phyloP scores from a whole-genome alignment of 768 basidiomycete genomes.

The Leccinum variicolor region DNA sequence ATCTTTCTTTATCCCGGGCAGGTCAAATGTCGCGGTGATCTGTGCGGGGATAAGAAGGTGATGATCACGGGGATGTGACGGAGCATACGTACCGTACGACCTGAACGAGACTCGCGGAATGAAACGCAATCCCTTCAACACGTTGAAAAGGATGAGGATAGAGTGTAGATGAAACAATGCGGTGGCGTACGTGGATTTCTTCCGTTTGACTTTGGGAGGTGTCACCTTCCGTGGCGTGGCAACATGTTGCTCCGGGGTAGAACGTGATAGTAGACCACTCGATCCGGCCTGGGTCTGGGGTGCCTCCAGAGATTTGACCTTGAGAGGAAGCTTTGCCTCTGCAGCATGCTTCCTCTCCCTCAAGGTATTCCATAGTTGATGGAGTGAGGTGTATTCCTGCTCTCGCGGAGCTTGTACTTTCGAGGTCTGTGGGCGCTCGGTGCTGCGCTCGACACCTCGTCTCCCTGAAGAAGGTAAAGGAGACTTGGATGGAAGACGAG shows the following conservation, averaged over 20 bases:
- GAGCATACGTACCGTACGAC: slow-evolving; percentile 43
- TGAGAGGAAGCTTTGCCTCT: slow-evolving; percentile 66
- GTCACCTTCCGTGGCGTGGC: slow-evolving; percentile 24
- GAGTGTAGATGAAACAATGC: slow-evolving; percentile 3
- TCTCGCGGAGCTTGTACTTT: slow-evolving; percentile 16
- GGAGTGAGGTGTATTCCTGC: slow-evolving; percentile 37
- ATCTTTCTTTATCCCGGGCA: slow-evolving; percentile 66
- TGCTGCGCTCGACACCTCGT: slow-evolving; percentile 14
- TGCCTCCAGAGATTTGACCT: slow-evolving; percentile 64
- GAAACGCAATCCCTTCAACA: slow-evolving; percentile 47
- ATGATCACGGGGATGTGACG: slow-evolving; percentile 11
- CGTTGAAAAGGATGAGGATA: slow-evolving; percentile 15
- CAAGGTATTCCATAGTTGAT: slow-evolving; percentile 64
- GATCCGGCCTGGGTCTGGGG: slow-evolving; percentile 22
- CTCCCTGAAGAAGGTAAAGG: slow-evolving; percentile 9
- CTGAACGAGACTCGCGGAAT: slow-evolving; percentile 69
- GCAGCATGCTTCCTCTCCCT: slow-evolving; percentile 61
- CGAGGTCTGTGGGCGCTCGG: slow-evolving; percentile 21
- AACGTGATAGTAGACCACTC: slow-evolving; percentile 19
- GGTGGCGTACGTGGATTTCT: slow-evolving; percentile 60
- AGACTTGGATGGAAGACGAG: slow-evolving; percentile 23
- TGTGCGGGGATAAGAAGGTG: slow-evolving; percentile 30
- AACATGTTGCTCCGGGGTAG: slow-evolving; percentile 22
- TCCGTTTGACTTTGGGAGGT: slow-evolving; percentile 49
- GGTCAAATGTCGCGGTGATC: slow-evolving; percentile 67